Evolutionary conservation across 2,329 filamentous ascomycete genomes (phyloP).

Genomic region (Fusarium burgessii): DNA sequence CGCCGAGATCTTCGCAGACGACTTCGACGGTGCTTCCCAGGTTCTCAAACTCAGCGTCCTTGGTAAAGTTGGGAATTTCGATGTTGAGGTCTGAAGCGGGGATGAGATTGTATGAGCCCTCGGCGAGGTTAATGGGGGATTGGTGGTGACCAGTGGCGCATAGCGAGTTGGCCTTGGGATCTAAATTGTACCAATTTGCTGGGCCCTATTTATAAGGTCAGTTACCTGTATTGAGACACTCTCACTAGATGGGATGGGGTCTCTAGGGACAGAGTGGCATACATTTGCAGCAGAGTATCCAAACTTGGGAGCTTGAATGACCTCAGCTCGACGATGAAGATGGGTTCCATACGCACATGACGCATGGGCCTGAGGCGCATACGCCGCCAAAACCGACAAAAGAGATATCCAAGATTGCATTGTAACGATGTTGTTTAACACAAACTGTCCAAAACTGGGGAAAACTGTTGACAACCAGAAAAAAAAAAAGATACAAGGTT

Average conservation of each 20-base stretch:
- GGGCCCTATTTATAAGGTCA: slow-evolving; percentile 54
- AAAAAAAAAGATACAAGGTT: not conserved
- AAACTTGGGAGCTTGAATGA: slow-evolving; percentile 53
- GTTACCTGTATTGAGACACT: not conserved
- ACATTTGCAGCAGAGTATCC: slow-evolving; percentile 54
- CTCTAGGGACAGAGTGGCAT: slow-evolving; percentile 4
- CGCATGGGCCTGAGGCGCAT: slow-evolving; percentile 42
- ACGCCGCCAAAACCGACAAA: slow-evolving; percentile 30
- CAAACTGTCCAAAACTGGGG: not conserved
- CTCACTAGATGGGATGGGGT: fast-evolving
- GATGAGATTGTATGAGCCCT: slow-evolving; percentile 44
- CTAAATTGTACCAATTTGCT: slow-evolving; percentile 63
- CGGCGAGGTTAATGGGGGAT: slow-evolving; percentile 66
- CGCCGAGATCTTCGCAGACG: slow-evolving; percentile 55
- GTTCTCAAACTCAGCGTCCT: slow-evolving; percentile 61
- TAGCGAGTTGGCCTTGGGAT: slow-evolving; percentile 54
- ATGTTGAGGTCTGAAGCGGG: slow-evolving; percentile 50
- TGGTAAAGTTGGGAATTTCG: slow-evolving; percentile 52
- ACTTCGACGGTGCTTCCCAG: slow-evolving; percentile 65
- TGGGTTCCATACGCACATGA: slow-evolving; percentile 57
- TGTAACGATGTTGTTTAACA: not conserved
- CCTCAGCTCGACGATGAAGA: slow-evolving; percentile 50
- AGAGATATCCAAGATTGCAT: slow-evolving; percentile 32
- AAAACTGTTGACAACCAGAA: not conserved
- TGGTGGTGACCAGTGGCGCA: slow-evolving; percentile 64